Evolutionary conservation across 1,284 basidiomycete genomes (phyloP).

Genomic region (Macrocystidia cucumis): DNA sequence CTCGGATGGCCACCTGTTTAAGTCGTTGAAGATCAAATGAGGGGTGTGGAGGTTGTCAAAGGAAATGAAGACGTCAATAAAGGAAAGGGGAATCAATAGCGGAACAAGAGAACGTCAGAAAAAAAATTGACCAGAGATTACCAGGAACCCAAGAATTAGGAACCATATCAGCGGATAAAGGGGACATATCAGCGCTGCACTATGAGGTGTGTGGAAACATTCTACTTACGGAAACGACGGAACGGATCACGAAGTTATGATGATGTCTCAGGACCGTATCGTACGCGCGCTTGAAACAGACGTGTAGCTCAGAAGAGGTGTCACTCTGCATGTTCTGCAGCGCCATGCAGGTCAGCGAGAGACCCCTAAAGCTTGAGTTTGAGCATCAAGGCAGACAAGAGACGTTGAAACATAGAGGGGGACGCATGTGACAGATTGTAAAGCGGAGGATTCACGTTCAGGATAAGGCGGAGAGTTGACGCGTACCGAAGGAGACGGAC

Average conservation of each 20-base stretch:
- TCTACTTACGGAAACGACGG: constrained; percentile 71
- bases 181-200: background rate
- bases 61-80: constrained; percentile 1
- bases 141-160: background rate
- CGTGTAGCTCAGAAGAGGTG: constrained; percentile 63
- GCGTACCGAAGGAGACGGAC: constrained; percentile 37
- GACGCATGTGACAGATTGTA: too few relatives aligned
- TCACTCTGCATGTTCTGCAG: constrained; percentile 74
- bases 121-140: background rate
- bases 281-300: constrained; percentile 86
- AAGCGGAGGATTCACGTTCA: background rate
- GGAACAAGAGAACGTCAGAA: constrained; percentile 3
- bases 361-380: constrained; percentile 59
- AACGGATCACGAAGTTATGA: constrained; percentile 80
- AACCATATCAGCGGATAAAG: background rate
- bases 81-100: background rate
- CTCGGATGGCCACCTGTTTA: constrained; percentile 85
- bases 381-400: constrained; percentile 7
- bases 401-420: background rate
- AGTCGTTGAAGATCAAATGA: constrained; percentile 1
- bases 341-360: constrained; percentile 79
- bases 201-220: constrained; percentile 1
- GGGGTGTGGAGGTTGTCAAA: background rate
- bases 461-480: background rate
- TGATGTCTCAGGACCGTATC: constrained; percentile 77